Conservation (phyloP, 2,329 filamentous ascomycete genomes). For the Corniculantispora saksenae region DNA sequence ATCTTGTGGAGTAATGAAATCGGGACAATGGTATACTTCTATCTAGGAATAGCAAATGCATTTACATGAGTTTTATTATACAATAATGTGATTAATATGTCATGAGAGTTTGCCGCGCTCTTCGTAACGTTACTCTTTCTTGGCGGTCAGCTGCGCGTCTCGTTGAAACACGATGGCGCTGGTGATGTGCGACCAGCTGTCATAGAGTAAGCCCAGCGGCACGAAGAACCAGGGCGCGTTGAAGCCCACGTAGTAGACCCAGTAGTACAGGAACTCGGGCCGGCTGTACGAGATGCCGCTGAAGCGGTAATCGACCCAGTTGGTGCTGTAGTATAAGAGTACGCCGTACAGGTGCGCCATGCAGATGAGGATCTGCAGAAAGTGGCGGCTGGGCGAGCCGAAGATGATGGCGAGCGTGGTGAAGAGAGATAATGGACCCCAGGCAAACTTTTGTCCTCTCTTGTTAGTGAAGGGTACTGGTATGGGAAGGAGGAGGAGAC, state of each 20-base stretch:
- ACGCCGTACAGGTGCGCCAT: conserved; percentile 62
- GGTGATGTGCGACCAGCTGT: conserved; percentile 32
- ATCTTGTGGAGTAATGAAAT: conserved; percentile 14
- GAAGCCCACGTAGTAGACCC: conserved; percentile 63
- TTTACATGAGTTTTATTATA: not conserved
- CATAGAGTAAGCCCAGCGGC: conserved; percentile 43
- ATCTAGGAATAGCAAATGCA: conserved; percentile 8
- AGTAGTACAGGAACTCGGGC: conserved; percentile 62
- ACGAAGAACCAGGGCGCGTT: conserved; percentile 63
- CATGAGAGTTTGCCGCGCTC: no score
- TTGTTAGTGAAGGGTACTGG: no score
- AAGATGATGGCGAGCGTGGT: conserved; percentile 48
- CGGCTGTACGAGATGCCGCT: conserved; percentile 53
- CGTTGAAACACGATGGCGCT: conserved; percentile 28
- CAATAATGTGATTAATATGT: not conserved
- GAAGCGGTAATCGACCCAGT: conserved; percentile 48
- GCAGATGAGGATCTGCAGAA: conserved; percentile 52
- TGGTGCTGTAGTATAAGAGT: conserved; percentile 63
- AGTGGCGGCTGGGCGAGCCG: conserved; percentile 48
- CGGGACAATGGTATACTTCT: not conserved
- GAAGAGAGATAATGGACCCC: conserved; percentile 60
- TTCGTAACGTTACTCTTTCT: conserved; percentile 22
- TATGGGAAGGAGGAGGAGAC: conserved; percentile 28
- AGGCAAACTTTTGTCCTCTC: conserved; percentile 45
- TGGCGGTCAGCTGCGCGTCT: conserved; percentile 21